A percentile compares a stretch with the other conserved stretches of the same genome.
Evolutionary conservation across 2,329 filamentous ascomycete genomes (phyloP).

Genomic region (Phialophora expanda): DNA sequence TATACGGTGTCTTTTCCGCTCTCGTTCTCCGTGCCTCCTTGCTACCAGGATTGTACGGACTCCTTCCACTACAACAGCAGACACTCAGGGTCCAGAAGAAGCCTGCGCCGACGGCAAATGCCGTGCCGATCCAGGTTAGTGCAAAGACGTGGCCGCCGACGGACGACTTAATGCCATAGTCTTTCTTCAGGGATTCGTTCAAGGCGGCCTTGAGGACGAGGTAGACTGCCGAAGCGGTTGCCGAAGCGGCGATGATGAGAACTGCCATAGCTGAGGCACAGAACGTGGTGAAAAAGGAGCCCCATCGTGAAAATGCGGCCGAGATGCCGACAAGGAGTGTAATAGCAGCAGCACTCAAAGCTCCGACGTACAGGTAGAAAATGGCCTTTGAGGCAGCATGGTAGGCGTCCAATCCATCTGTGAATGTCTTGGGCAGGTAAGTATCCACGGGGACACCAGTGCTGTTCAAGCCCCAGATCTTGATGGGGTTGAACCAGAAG

Average conservation of each 20-base stretch:
- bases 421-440: conserved; percentile 70
- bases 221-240: conserved; percentile 76
- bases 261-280: conserved; percentile 65
- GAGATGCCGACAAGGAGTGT: conserved; percentile 81
- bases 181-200: conserved; percentile 66
- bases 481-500: conserved; percentile 77
- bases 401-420: conserved; percentile 73
- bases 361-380: conserved; percentile 77
- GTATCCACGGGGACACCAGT: conserved; percentile 60
- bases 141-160: conserved; percentile 74
- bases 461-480: conserved; percentile 66
- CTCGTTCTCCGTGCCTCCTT: conserved; percentile 44
- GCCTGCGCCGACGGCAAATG: conserved; percentile 73
- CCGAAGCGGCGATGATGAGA: conserved; percentile 68
- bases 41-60: conserved; percentile 45
- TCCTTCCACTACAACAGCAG: conserved; percentile 84
- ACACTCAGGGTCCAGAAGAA: conserved; percentile 91
- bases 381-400: conserved; percentile 78
- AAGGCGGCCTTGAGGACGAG: conserved; percentile 71
- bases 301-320: conserved; percentile 79
- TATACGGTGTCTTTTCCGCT: conserved; percentile 66
- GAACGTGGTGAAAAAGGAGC: conserved; percentile 82
- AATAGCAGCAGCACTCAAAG: conserved; percentile 69
- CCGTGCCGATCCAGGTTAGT: conserved; percentile 78
- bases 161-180: conserved; percentile 70